Evolutionary conservation across 2,329 filamentous ascomycete species (phyloP).

Genomic region (Trichophyton benhamiae): DNA sequence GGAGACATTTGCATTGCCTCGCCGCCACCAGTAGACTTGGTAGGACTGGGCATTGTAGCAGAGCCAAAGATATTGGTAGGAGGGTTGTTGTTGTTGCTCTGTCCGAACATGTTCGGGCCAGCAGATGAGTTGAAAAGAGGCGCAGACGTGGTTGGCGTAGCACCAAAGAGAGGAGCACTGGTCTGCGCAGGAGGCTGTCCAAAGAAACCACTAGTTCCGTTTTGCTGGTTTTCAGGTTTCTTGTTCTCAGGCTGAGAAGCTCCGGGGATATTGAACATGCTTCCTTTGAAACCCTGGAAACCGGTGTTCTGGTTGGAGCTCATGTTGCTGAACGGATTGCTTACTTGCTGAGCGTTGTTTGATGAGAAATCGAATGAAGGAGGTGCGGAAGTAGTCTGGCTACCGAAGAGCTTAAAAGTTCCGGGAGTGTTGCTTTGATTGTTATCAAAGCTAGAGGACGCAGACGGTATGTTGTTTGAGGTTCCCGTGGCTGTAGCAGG

Average conservation of each 20-base stretch:
- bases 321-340: conserved; percentile 28
- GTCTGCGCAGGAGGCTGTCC: conserved; percentile 7
- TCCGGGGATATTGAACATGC: conserved; percentile 22
- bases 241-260: conserved; percentile 12
- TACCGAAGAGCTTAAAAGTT: conserved; percentile 11
- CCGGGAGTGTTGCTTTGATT: conserved; percentile 14
- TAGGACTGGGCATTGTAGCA: neutral
- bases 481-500: conserved; percentile 16
- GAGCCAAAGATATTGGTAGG: conserved; percentile 11
- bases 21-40: conserved; percentile 4
- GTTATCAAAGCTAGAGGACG: conserved; percentile 22
- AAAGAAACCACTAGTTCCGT: conserved; percentile 9
- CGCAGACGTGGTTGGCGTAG: conserved; percentile 12
- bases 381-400: conserved; percentile 13
- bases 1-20: conserved; percentile 27
- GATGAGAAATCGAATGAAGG: conserved; percentile 25
- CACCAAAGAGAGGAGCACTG: conserved; percentile 5
- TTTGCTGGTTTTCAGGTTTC: conserved; percentile 5
- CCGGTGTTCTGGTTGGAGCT: conserved; percentile 15
- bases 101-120: conserved; percentile 9
- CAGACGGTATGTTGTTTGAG: conserved; percentile 18
- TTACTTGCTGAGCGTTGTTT: conserved; percentile 15
- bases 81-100: neutral
- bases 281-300: conserved; percentile 24
- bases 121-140: conserved; percentile 21